These are phyloP conservation scores for Penicillium macrosclerotiorum DNA, from an alignment of 495 filamentous ascomycete species.

Conservation along the genomic window DNA sequence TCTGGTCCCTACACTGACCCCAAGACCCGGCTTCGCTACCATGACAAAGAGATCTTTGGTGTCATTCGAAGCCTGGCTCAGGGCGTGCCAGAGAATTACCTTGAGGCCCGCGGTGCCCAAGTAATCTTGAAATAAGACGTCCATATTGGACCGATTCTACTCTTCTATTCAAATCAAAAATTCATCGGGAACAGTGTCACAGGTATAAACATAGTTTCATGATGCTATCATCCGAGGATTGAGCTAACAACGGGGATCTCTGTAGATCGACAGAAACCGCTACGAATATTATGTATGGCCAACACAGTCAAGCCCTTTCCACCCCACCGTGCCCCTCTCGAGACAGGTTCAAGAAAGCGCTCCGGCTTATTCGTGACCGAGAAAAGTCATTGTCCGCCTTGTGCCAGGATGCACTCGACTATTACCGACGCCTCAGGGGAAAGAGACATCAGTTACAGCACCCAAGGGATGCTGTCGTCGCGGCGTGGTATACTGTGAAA, in stretches of 20 bases:
- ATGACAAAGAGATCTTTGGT: constrained; percentile 83
- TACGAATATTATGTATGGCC: constrained; percentile 49
- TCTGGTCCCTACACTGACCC: constrained; percentile 87
- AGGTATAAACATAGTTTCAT: too few relatives aligned
- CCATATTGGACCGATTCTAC: neutral
- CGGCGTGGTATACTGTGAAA: constrained; percentile 46
- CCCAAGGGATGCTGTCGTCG: constrained; percentile 51
- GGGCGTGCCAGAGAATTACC: constrained; percentile 77
- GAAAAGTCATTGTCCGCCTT: constrained; percentile 51
- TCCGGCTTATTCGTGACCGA: constrained; percentile 95
- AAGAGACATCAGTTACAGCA: constrained; percentile 56
- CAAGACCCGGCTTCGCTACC: constrained; percentile 86
- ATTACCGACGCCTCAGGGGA: constrained; percentile 51
- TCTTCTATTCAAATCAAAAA: neutral
- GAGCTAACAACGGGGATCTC: too few relatives aligned
- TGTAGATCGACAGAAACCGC: neutral
- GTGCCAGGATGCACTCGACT: constrained; percentile 44
- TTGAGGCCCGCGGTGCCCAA: constrained; percentile 87
- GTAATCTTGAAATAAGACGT: constrained; percentile 78
- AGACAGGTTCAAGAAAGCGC: constrained; percentile 73
- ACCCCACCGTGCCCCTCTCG: constrained; percentile 75
- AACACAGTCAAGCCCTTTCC: constrained; percentile 90
- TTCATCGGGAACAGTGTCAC: neutral
- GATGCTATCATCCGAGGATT: too few relatives aligned
- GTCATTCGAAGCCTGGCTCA: constrained; percentile 74